Evolutionary conservation across 139 green algal genomes (phyloP), one percentile per base, ranked within the genome.

Genomic region (Ulvella scutata): DNA sequence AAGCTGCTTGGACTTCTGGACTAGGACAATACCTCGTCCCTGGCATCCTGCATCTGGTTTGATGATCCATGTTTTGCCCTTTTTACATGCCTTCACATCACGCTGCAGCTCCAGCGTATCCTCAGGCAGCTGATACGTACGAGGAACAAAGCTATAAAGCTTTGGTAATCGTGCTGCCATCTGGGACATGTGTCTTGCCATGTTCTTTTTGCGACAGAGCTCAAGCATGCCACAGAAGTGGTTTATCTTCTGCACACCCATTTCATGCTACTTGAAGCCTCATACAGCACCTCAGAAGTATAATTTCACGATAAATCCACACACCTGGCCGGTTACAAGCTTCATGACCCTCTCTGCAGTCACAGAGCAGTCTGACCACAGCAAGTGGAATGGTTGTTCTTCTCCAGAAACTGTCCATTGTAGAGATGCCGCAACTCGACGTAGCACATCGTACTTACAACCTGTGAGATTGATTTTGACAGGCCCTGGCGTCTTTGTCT

Each of bases 191-290:
- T 88, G 89, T 39, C 82, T 78, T 0, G 88, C 87, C 83, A 96
- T 90, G 29, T 40, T 61, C 43, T 88, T 88, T 83, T 96, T 96
- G 33, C 90, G 86, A 40, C 87, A 92, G 10, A 96, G 80, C 81
- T 94, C 90, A 28, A 92, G 73, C 87, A 92, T 94, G 72, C 90
- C 90, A 37, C 82, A 80, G 77, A 96, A 94, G 77, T 96, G 90
- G 76, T 96, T 96, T 72, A 96, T 91, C 39, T 88, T 90, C 88
- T 95, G 86, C 79, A 80, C 7, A n/a, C n/a, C 20, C 31, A 0
- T 59, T 59, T 17, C 51, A 67, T 36, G 51, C 31, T 67, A 26
- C 13, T 59, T 17, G 40, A 59, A 17, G 40, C 40, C 17, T n/a
- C n/a, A n/a, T n/a, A n/a, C n/a, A n/a, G n/a, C n/a, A n/a, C n/a